Base-by-base conservation (phyloP, 192 early-diverging fungal species). In the Backusella sp. region DNA sequence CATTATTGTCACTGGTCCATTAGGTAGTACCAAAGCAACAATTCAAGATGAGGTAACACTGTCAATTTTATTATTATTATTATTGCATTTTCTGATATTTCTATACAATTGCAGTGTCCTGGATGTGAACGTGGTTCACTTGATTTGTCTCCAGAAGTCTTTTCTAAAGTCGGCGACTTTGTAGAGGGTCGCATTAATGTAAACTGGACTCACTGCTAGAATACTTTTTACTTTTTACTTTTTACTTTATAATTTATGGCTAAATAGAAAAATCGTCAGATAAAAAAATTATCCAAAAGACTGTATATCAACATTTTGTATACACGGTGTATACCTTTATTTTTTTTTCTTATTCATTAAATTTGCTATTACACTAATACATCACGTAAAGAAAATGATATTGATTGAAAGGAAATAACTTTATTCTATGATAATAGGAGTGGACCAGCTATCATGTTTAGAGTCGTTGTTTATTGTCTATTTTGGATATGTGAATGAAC, bases 21-120 rank as follows among this genome's bases (percentile, higher is more conserved):
- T 83, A 28, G 88, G 88, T 32, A 84, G 79, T 5, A 80, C 83
- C 35, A 78, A 84, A 66, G 88, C 83, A 1, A 85, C 83, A 23
- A 77, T 90, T 19, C 81, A 85, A 28, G 88, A 90, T 37, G 87
- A 82, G 86, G 88, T 89, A 86, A 44, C 71, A 41, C 28, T 49
- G 8, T 52, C 30, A 42, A 36, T 41, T 56, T 36, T 21, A 21
- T 56, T 2, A 62, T 49, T 42, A 71, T 30, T 28, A 39, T 36
- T 52, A 34, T 53, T 7, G 46, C 19, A 49, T 7, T 35, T 28
- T 39, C 26, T 44, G 34, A 72, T 35, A 59, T 77, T 73, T 78
- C 28, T 68, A 21, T 56, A 41, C 23, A 44, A 42, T 17, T 49
- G 6, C 17, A 75, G 73, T 75, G 73, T 73, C 72, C 71, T 30